Evolutionary conservation across 176 grass and related monocot species (phyloP).

Genomic region (Bonia amplexicaulis): DNA sequence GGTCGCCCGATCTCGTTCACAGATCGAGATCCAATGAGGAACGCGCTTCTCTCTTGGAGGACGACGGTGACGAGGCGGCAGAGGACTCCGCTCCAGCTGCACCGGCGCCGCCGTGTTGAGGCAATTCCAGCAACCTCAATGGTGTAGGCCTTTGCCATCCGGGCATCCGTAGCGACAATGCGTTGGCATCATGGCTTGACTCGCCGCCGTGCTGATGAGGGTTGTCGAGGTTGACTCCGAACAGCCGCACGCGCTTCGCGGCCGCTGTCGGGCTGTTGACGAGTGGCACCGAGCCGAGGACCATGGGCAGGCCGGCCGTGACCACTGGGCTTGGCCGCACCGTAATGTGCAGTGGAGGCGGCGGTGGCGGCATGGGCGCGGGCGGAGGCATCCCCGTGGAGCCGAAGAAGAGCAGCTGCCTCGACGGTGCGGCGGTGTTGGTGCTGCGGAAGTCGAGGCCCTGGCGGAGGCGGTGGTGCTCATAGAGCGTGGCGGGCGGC

Average conservation of each 20-base stretch:
- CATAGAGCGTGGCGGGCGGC: conserved; percentile 69
- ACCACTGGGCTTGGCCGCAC: conserved; percentile 30
- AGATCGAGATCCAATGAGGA: conserved; percentile 96
- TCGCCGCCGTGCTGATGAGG: conserved; percentile 31
- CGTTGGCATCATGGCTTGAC: conserved; percentile 35
- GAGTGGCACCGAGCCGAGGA: conserved; percentile 67
- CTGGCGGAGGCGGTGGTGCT: conserved; percentile 78
- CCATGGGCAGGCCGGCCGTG: conserved; percentile 34
- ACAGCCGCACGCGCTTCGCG: conserved; percentile 78
- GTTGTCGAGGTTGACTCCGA: conserved; percentile 91
- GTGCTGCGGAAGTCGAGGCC: conserved; percentile 39
- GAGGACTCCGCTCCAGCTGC: conserved; percentile 30
- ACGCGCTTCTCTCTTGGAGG: conserved; percentile 64
- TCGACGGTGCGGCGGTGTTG: neutral
- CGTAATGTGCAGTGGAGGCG: conserved; percentile 38
- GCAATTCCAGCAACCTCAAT: conserved; percentile 38
- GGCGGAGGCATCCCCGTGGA: conserved; percentile 24
- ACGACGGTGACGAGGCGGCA: conserved; percentile 45
- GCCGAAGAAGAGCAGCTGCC: conserved; percentile 56
- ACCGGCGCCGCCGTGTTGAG: conserved; percentile 18
- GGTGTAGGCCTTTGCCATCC: conserved; percentile 51
- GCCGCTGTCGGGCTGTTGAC: conserved; percentile 30
- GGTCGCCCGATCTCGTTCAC: conserved; percentile 23
- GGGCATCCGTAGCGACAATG: conserved; percentile 53
- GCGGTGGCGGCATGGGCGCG: conserved; percentile 32